A percentile compares a stretch with the other conserved stretches of the same genome.
Conservation (phyloP, 75 land plant genomes). For the Larix kaempferi region DNA sequence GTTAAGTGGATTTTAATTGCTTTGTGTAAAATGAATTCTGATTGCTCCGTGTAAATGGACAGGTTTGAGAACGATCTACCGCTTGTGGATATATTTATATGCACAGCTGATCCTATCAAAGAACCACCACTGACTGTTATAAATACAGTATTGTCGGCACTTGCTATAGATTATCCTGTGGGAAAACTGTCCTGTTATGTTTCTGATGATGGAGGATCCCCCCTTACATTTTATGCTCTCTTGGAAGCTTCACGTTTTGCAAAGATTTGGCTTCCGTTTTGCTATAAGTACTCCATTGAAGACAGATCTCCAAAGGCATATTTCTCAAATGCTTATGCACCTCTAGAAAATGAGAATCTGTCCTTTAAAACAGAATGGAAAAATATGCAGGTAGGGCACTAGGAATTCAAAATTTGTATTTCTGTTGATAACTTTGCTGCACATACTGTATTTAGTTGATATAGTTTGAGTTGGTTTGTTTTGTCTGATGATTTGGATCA, state of each 20-base stretch:
- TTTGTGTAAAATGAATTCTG: no score
- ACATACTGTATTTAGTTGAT: no score
- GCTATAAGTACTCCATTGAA: constrained; percentile 15
- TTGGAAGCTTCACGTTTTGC: constrained; percentile 32
- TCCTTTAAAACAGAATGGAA: background rate
- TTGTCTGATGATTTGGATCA: background rate
- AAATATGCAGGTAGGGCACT: constrained; percentile 26
- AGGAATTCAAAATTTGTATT: constrained; percentile 13
- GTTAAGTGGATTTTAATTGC: no score
- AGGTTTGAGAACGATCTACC: constrained; percentile 46
- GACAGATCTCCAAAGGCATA: background rate
- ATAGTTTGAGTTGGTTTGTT: no score
- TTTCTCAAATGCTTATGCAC: background rate
- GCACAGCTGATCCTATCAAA: constrained; percentile 61
- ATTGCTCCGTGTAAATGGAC: background rate
- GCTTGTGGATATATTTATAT: constrained; percentile 50
- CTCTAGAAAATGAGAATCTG: background rate
- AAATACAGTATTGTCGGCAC: constrained; percentile 59
- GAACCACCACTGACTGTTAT: constrained; percentile 63
- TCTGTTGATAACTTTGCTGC: background rate
- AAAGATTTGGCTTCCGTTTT: constrained; percentile 40
- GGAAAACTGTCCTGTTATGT: constrained; percentile 36
- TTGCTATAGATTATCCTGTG: constrained; percentile 65
- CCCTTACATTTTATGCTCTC: constrained; percentile 36
- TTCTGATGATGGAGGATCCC: constrained; percentile 51